Evolutionary conservation across 2,329 filamentous ascomycete genomes (phyloP).

Genomic region (Neoascochyta sp.): DNA sequence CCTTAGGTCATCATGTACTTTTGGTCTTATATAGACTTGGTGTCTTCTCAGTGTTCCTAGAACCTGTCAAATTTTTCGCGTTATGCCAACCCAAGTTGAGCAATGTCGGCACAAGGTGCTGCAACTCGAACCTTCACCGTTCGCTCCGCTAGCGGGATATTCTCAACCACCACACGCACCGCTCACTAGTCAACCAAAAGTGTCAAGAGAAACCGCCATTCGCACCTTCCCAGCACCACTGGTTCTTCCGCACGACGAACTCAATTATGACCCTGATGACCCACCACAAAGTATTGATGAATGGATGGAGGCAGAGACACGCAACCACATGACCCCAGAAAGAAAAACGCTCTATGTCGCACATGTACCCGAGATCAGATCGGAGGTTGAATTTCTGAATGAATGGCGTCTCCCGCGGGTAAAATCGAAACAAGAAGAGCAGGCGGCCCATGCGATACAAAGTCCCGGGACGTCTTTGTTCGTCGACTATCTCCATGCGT

Average conservation of each 20-base stretch:
- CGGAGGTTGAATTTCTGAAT: slow-evolving; percentile 39
- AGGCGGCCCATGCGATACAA: not conserved
- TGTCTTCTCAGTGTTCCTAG: no score
- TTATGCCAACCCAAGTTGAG: not conserved
- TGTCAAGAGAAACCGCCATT: slow-evolving; percentile 5
- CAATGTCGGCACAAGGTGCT: slow-evolving; percentile 4
- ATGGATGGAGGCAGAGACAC: slow-evolving; percentile 45
- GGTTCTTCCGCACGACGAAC: slow-evolving; percentile 57
- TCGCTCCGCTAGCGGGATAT: slow-evolving; percentile 37
- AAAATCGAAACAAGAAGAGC: not conserved
- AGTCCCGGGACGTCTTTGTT: slow-evolving; percentile 30
- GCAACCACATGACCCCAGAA: slow-evolving; percentile 49
- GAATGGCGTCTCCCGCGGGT: slow-evolving; percentile 42
- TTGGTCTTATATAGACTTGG: no score
- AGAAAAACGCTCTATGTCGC: slow-evolving; percentile 56
- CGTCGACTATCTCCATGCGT: slow-evolving; percentile 45
- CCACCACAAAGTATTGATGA: slow-evolving; percentile 52
- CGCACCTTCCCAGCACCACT: slow-evolving; percentile 55
- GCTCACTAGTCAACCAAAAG: slow-evolving; percentile 14
- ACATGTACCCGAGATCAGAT: slow-evolving; percentile 42
- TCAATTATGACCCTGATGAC: slow-evolving; percentile 52
- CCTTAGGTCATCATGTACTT: no score
- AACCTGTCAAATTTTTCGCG: no score
- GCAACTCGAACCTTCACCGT: slow-evolving; percentile 27
- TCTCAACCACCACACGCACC: slow-evolving; percentile 24